A percentile compares a stretch with the other conserved stretches of the same genome.
Evolutionary conservation across 2,329 filamentous ascomycete species (phyloP).

Genomic region (Phyllosticta ampelicida): DNA sequence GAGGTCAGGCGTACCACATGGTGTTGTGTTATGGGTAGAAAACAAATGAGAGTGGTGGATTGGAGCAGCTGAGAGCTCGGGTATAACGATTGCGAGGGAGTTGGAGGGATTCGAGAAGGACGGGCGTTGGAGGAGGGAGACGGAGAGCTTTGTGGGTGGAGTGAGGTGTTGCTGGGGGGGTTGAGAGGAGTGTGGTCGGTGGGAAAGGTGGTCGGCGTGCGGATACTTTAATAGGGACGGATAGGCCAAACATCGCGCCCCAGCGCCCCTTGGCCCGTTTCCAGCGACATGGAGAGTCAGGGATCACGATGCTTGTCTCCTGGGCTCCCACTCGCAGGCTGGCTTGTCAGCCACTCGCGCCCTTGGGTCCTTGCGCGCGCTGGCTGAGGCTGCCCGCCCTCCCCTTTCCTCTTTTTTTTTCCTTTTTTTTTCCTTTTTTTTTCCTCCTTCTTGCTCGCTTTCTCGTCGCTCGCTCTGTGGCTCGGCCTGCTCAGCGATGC

Average conservation of each 20-base stretch:
- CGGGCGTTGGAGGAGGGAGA: not conserved
- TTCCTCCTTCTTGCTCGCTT: not conserved
- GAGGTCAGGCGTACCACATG: constrained; percentile 9
- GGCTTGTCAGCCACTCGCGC: not conserved
- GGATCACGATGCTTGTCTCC: not conserved
- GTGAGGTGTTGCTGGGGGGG: constrained; percentile 5
- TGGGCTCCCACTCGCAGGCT: not conserved
- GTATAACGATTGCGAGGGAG: constrained; percentile 8
- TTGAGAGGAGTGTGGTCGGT: not conserved
- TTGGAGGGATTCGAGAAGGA: constrained; percentile 1
- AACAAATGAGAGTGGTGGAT: constrained; percentile 4
- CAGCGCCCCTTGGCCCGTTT: not conserved
- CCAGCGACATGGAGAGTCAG: not conserved
- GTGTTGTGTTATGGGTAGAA: constrained; percentile 4
- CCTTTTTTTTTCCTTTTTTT: not conserved
- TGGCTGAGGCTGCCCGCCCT: not conserved
- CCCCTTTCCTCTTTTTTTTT: not conserved
- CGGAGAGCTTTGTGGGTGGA: constrained; percentile 4
- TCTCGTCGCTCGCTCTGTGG: not conserved
- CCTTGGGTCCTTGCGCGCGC: not conserved
- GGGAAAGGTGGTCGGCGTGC: not conserved
- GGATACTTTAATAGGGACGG: not conserved
- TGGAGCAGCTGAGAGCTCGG: not conserved
- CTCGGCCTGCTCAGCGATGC: not conserved
- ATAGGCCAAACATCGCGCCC: not conserved